Evolutionary conservation across 2,329 filamentous ascomycete species (phyloP).

Genomic region (Fusarium caatingaense): DNA sequence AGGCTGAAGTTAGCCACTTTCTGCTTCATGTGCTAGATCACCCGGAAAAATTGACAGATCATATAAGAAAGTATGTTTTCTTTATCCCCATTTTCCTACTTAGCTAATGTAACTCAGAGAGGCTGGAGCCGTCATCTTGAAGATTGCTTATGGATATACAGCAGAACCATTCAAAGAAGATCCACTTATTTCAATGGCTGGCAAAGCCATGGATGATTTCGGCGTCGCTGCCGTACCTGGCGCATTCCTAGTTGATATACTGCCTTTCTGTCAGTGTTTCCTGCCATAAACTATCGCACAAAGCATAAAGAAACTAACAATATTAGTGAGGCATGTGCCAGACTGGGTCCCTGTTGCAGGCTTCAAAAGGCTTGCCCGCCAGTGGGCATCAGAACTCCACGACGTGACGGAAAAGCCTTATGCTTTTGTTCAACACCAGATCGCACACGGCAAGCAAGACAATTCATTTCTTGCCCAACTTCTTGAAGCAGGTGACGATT

Average conservation of each 20-base stretch:
- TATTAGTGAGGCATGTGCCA: slow-evolving; percentile 26
- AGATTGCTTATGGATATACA: slow-evolving; percentile 38
- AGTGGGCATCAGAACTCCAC: slow-evolving; percentile 15
- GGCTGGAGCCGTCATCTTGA: slow-evolving; percentile 31
- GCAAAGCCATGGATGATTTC: slow-evolving; percentile 33
- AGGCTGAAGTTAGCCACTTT: slow-evolving; percentile 52
- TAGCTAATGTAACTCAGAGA: slow-evolving; percentile 17
- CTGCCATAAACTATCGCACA: background rate
- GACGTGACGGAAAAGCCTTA: slow-evolving; percentile 27
- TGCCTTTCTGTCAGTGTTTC: slow-evolving; percentile 27
- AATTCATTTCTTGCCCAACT: slow-evolving; percentile 23
- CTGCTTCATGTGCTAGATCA: slow-evolving; percentile 49
- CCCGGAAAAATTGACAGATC: slow-evolving; percentile 52
- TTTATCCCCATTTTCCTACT: accelerated
- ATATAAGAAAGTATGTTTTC: slow-evolving; percentile 55
- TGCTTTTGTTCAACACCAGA: slow-evolving; percentile 32
- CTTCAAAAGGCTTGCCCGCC: slow-evolving; percentile 26
- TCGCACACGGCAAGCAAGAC: slow-evolving; percentile 8
- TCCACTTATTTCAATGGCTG: slow-evolving; percentile 28
- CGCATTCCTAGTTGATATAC: slow-evolving; percentile 32
- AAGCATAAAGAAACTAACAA: background rate
- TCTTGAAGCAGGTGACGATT: slow-evolving; percentile 16
- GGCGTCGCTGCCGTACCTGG: slow-evolving; percentile 23
- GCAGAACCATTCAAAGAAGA: slow-evolving; percentile 33
- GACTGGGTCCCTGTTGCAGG: slow-evolving; percentile 30